phyloP scores from a whole-genome alignment of 2,329 filamentous ascomycete genomes.

The Geosmithia morbida region DNA sequence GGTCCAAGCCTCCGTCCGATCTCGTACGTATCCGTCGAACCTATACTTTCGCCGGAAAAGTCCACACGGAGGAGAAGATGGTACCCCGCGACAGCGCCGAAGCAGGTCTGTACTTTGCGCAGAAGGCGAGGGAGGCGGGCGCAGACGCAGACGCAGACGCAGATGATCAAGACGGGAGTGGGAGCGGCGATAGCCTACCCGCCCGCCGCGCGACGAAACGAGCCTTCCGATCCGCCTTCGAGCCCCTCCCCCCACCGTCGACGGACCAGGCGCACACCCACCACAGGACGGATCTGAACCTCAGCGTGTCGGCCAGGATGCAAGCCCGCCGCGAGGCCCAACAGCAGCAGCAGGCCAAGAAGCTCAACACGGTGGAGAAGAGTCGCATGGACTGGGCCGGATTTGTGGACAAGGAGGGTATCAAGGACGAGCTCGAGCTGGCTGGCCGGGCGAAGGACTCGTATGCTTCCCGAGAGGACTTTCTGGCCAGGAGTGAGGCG shows the following conservation, averaged over 20 bases:
- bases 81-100: slow-evolving; percentile 52
- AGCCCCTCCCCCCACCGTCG: slow-evolving; percentile 33
- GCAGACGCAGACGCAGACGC: slow-evolving; percentile 8
- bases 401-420: slow-evolving; percentile 56
- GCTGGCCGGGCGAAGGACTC: slow-evolving; percentile 52
- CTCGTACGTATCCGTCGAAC: slow-evolving; percentile 54
- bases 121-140: slow-evolving; percentile 17
- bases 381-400: slow-evolving; percentile 61
- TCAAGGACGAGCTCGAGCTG: slow-evolving; percentile 52
- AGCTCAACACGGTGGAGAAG: slow-evolving; percentile 58
- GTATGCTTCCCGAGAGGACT: slow-evolving; percentile 47
- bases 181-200: slow-evolving; percentile 5
- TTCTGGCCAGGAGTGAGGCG: slow-evolving; percentile 49
- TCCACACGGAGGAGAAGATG: slow-evolving; percentile 57
- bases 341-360: slow-evolving; percentile 31
- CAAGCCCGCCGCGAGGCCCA: slow-evolving; percentile 28
- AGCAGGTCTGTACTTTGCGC: slow-evolving; percentile 45
- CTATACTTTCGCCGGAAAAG: slow-evolving; percentile 62
- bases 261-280: slow-evolving; percentile 3
- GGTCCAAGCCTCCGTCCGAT: slow-evolving; percentile 12
- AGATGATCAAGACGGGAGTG: slow-evolving; percentile 9
- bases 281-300: slow-evolving; percentile 40
- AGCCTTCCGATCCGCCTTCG: slow-evolving; percentile 48
- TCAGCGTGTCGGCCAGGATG: slow-evolving; percentile 28
- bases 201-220: slow-evolving; percentile 29